Evolutionary conservation across 345 rosid species (phyloP).

Genomic region (Raphanus sativus): DNA sequence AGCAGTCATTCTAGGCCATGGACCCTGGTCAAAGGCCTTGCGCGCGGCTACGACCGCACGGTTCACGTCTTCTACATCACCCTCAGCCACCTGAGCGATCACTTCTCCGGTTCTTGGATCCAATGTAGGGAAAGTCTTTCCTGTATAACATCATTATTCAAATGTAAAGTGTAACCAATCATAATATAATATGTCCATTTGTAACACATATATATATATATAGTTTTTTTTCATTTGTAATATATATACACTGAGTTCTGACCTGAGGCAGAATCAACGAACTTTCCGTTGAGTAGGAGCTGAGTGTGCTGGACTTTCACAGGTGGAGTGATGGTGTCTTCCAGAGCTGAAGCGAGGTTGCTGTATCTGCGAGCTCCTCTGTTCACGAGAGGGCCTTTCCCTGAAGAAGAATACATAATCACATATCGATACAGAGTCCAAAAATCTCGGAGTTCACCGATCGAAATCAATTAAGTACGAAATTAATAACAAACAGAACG

Average conservation of each 20-base stretch:
- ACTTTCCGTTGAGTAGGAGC: slow-evolving; percentile 74
- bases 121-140: slow-evolving; percentile 42
- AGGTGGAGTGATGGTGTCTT: slow-evolving; percentile 61
- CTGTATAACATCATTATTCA: slow-evolving; percentile 18
- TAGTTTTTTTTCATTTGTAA: too few species aligned
- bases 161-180: too few species aligned
- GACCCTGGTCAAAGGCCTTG: slow-evolving; percentile 43
- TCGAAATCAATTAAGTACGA: not conserved
- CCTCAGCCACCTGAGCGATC: slow-evolving; percentile 43
- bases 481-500: not conserved
- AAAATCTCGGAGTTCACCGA: slow-evolving; percentile 7
- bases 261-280: slow-evolving; percentile 87
- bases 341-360: slow-evolving; percentile 50
- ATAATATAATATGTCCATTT: too few species aligned
- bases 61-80: slow-evolving; percentile 41
- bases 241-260: too few species aligned
- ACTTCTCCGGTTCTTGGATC: slow-evolving; percentile 44
- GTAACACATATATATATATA: too few species aligned
- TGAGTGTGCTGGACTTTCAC: slow-evolving; percentile 55
- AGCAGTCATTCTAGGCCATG: slow-evolving; percentile 50
- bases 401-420: slow-evolving; percentile 38
- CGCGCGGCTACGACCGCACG: slow-evolving; percentile 43
- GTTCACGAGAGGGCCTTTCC: slow-evolving; percentile 38
- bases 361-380: slow-evolving; percentile 50
- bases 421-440: not conserved